A percentile compares a stretch with the other conserved stretches of the same genome.
phyloP scores from a whole-genome alignment of 257 asterid species.

The Ilex aquifolium region DNA sequence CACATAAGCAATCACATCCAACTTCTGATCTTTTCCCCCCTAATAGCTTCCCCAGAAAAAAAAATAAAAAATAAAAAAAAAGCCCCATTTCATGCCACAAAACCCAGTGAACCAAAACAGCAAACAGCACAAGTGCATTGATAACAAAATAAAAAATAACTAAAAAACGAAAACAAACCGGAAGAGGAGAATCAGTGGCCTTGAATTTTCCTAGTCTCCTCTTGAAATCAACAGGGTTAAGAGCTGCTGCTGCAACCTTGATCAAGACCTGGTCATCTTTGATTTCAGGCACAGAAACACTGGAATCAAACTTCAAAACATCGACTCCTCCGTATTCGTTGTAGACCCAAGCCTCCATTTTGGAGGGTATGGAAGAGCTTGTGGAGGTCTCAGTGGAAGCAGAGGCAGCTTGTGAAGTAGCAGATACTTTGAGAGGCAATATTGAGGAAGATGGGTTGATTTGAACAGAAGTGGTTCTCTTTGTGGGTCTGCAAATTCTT shows the following conservation, averaged over 20 bases:
- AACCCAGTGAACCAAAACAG: not conserved
- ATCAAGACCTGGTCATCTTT: conserved; percentile 74
- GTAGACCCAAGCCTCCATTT: conserved; percentile 86
- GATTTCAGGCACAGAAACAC: conserved; percentile 53
- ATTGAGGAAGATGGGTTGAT: conserved; percentile 6
- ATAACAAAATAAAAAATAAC: not conserved
- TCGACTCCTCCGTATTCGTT: conserved; percentile 72
- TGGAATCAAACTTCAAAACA: conserved; percentile 56
- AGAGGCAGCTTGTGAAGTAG: conserved; percentile 58
- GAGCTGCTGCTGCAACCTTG: conserved; percentile 84
- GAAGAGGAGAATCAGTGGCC: conserved; percentile 94
- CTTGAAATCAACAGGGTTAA: conserved; percentile 86
- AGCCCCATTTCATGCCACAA: not conserved
- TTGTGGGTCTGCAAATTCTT: conserved; percentile 13
- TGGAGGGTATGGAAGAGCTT: conserved; percentile 40
- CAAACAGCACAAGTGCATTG: not conserved
- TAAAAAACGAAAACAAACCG: conserved; percentile 28
- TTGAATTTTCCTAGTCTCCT: conserved; percentile 68
- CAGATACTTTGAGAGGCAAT: conserved; percentile 27
- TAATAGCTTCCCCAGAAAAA: not conserved
- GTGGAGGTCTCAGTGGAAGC: conserved; percentile 35
- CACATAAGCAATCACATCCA: no score
- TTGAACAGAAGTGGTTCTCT: conserved; percentile 8
- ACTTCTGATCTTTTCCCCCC: no score
- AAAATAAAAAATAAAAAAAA: not conserved